Base-by-base conservation (phyloP, 495 filamentous ascomycete genomes). In the Daldinia vernicosa region DNA sequence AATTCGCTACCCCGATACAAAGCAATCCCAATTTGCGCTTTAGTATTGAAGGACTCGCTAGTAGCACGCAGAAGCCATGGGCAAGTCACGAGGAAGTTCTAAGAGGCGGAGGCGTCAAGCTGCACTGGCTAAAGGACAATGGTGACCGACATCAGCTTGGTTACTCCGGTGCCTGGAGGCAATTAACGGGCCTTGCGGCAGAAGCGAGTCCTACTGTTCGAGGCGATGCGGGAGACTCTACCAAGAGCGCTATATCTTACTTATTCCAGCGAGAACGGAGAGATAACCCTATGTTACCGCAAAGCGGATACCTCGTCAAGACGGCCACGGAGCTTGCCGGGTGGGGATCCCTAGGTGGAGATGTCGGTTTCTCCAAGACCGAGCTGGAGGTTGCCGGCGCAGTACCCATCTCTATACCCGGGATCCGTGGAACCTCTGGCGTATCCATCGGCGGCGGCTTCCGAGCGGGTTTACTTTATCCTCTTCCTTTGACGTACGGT, bases 71-170 rank as follows among this genome's bases (percentile, higher is more conserved):
- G 67, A 97, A 97, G 75, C 85, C 88, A 14, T 98, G 92, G 90
- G 92, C 95, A 3, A 95, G 91, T 63, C 95, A 99, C 74, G 95
- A 97, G 67, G 96, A 98, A 80, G 88, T 89, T 1, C 78, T 95
- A n/a, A 92, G 89, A 69, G 94, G 94, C 22, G 93, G 87, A 8
- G 90, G 87, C 77, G 83, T 91, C 8, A 94, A 91, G 62, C 78
- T 97, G 22, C 86, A 87, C 52, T 98, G 91, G 89, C 72, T 88
- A 53, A 87, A 85, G 30, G 76, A 80, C 47, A 84, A 84, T 26
- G 85, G 87, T 33, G 87, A 91, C 67, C 87, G 79, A 60, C 91
- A 97, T 75, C 89, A 95, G 67, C 60, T 97, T 60, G 86, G 87
- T 43, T 97, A 97, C 80, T 90, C 89, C 24, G 89, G 89, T 17